phyloP scores from a whole-genome alignment of 192 early-diverging fungal species.

The Piromyces finnis region DNA sequence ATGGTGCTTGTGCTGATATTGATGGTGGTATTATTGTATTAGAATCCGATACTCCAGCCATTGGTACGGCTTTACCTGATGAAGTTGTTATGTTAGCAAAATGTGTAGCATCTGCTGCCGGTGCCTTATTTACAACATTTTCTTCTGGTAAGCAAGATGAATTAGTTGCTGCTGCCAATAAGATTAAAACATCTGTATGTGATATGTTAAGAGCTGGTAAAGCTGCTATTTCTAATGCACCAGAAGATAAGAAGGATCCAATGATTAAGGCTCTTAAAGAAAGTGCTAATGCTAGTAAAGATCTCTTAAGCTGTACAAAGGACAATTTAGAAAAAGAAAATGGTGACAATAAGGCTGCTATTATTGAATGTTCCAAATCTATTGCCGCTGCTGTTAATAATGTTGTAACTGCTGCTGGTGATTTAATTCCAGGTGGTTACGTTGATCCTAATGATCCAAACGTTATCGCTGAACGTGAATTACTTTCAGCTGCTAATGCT shows the following conservation, averaged over 20 bases:
- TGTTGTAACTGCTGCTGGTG: constrained; percentile 11
- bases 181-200: constrained; percentile 16
- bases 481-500: constrained; percentile 24
- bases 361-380: constrained; percentile 15
- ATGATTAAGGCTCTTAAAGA: constrained; percentile 16
- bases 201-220: constrained; percentile 27
- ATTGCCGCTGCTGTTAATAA: constrained; percentile 19
- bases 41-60: constrained; percentile 12
- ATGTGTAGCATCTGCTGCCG: constrained; percentile 20
- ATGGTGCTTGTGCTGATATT: constrained; percentile 13
- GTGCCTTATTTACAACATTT: constrained; percentile 10
- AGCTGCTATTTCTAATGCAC: constrained; percentile 27
- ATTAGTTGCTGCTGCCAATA: constrained; percentile 12
- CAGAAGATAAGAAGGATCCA: constrained; percentile 9
- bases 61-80: constrained; percentile 31
- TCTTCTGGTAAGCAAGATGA: constrained; percentile 17
- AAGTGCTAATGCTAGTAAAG: constrained; percentile 7
- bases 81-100: constrained; percentile 31
- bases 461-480: constrained; percentile 33
- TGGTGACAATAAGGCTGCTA: constrained; percentile 6
- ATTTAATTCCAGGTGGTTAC: constrained; percentile 26
- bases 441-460: constrained; percentile 39
- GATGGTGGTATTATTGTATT: constrained; percentile 9
- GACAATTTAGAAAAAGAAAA: constrained; percentile 5
- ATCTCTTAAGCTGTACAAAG: constrained; percentile 11